Evolutionary conservation across 768 basidiomycete species (phyloP).

Genomic region (Mycena amicta): DNA sequence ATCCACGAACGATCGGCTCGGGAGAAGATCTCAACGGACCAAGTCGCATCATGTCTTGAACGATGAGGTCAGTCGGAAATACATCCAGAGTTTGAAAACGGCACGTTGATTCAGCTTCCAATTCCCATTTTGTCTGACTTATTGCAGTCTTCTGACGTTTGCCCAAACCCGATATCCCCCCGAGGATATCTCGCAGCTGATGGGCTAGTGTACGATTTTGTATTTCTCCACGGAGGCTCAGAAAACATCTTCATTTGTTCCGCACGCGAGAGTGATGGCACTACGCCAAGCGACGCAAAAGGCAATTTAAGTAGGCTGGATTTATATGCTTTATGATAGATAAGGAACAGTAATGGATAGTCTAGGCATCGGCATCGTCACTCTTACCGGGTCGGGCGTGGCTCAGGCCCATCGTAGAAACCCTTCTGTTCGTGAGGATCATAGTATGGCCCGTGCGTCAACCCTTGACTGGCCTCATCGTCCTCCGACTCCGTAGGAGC

Average conservation of each 20-base stretch:
- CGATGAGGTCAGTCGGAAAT: conserved; percentile 98
- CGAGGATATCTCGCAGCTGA: conserved; percentile 86
- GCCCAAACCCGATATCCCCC: conserved; percentile 97
- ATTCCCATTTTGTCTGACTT: neutral
- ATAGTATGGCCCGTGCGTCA: conserved; percentile 19
- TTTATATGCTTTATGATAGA: neutral
- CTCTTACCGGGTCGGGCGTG: neutral
- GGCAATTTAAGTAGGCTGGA: neutral
- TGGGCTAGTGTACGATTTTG: conserved; percentile 53
- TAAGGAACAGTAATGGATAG: neutral
- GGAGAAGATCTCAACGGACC: conserved; percentile 96
- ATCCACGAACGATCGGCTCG: conserved; percentile 98
- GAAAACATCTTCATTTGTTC: too few species aligned
- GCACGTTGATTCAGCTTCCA: conserved; percentile 29
- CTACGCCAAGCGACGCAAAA: neutral
- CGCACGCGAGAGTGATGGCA: too few species aligned
- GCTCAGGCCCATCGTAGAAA: neutral
- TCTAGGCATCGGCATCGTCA: neutral
- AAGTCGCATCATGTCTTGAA: conserved; percentile 98
- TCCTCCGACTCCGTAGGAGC: neutral
- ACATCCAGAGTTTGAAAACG: conserved; percentile 97
- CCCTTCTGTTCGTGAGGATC: conserved; percentile 15
- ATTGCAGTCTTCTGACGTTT: conserved; percentile 82
- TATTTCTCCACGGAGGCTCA: conserved; percentile 10
- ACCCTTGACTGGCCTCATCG: conserved; percentile 9